These are phyloP conservation scores for Chaetomium strumarium DNA, from an alignment of 2,329 filamentous ascomycete species.

Conservation along the genomic window DNA sequence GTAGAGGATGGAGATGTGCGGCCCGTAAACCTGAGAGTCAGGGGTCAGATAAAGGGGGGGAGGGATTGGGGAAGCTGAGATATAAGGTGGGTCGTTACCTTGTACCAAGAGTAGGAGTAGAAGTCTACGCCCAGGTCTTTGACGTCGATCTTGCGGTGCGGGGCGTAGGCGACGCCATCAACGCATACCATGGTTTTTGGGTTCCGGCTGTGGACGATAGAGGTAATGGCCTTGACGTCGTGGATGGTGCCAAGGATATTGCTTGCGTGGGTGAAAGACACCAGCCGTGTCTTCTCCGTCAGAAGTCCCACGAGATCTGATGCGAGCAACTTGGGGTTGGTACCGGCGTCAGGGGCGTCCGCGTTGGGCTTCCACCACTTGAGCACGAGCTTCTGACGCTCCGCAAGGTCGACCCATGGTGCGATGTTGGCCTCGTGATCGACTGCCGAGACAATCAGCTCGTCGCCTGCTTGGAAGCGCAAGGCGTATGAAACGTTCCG, in stretches of 20 bases:
- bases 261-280: constrained; percentile 67
- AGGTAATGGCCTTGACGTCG: constrained; percentile 51
- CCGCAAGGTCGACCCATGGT: constrained; percentile 65
- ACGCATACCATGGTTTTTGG: constrained; percentile 60
- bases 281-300: constrained; percentile 58
- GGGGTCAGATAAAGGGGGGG: not conserved
- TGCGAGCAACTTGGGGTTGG: constrained; percentile 53
- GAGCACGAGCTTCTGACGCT: constrained; percentile 52
- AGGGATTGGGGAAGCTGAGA: not conserved
- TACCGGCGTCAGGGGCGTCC: constrained; percentile 28
- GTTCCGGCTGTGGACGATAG: constrained; percentile 42
- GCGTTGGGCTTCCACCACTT: constrained; percentile 61
- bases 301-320: constrained; percentile 55
- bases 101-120: constrained; percentile 78
- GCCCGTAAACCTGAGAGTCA: constrained; percentile 55
- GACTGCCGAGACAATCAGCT: constrained; percentile 64
- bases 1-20: constrained; percentile 67
- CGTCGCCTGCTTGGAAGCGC: constrained; percentile 49
- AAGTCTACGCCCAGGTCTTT: constrained; percentile 64
- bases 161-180: constrained; percentile 71
- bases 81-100: constrained; percentile 31
- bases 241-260: constrained; percentile 70
- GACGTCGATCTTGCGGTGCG: constrained; percentile 66
- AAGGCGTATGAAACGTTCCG: constrained; percentile 60
- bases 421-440: constrained; percentile 77